Evolutionary conservation across 345 rosid genomes (phyloP).

Genomic region (Mercurialis annua): DNA sequence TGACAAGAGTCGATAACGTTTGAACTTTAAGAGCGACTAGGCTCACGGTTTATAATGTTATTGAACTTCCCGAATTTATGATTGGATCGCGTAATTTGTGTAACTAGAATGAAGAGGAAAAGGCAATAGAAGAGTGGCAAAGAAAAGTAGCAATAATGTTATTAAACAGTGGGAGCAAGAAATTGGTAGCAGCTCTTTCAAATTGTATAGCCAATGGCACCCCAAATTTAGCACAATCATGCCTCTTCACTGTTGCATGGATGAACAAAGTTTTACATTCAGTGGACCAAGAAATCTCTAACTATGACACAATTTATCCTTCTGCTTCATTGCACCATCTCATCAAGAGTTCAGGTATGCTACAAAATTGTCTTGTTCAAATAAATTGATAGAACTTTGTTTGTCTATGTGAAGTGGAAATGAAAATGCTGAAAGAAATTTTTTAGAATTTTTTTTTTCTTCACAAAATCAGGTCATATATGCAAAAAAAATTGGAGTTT

Average conservation of each 20-base stretch:
- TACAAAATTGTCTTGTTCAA: no score
- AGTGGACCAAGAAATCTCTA: slow-evolving; percentile 13
- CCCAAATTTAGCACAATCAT: slow-evolving; percentile 43
- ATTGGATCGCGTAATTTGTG: not conserved
- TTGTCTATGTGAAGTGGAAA: no score
- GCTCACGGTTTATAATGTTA: no score
- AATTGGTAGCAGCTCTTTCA: slow-evolving; percentile 45
- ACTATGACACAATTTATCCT: slow-evolving; percentile 24
- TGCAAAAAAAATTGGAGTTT: no score
- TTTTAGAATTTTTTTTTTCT: no score
- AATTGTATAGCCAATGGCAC: slow-evolving; percentile 45
- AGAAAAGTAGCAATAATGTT: slow-evolving; percentile 40
- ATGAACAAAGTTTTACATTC: slow-evolving; percentile 33
- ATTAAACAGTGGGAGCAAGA: slow-evolving; percentile 35
- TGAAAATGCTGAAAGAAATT: no score
- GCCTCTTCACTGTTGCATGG: slow-evolving; percentile 54
- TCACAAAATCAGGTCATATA: no score
- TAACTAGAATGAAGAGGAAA: slow-evolving; percentile 45
- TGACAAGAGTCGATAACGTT: no score
- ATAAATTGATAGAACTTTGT: no score
- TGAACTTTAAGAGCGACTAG: no score
- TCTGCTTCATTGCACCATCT: slow-evolving; percentile 28
- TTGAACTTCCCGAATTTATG: not conserved
- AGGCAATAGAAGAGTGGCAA: slow-evolving; percentile 43
- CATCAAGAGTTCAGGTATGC: slow-evolving; percentile 37